These are phyloP conservation scores for Agrocybe chaxingu DNA, from an alignment of 768 basidiomycete genomes.

Conservation along the genomic window DNA sequence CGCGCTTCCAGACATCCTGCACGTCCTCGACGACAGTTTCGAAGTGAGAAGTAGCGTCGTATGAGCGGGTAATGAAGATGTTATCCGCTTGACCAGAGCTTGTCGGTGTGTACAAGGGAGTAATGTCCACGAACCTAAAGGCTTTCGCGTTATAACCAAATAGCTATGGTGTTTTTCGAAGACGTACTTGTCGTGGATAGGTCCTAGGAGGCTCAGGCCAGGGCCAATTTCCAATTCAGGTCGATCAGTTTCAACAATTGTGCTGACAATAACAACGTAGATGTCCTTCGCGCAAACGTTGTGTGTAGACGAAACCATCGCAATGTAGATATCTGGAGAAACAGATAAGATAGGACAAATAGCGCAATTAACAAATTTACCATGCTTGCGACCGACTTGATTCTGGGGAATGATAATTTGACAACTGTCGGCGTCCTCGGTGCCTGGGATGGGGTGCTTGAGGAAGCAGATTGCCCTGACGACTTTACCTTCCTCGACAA, in stretches of 20 bases:
- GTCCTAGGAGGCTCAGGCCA: constrained; percentile 86
- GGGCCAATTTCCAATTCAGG: constrained; percentile 93
- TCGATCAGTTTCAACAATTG: constrained; percentile 91
- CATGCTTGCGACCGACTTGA: constrained; percentile 90
- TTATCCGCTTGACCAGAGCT: constrained; percentile 78
- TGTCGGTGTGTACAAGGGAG: constrained; percentile 87
- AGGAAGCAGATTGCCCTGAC: constrained; percentile 96
- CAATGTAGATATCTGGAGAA: constrained; percentile 91
- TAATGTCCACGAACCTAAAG: constrained; percentile 83
- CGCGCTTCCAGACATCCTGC: constrained; percentile 91
- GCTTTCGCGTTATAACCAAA: constrained; percentile 4
- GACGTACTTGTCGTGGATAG: constrained; percentile 89
- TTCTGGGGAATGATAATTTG: constrained; percentile 99
- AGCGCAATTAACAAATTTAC: constrained; percentile 39
- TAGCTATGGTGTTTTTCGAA: not conserved
- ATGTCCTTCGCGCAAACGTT: constrained; percentile 96
- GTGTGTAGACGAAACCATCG: constrained; percentile 95
- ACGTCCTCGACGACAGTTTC: constrained; percentile 99
- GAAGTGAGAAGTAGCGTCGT: constrained; percentile 98
- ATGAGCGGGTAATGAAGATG: constrained; percentile 96
- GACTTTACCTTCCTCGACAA: constrained; percentile 91
- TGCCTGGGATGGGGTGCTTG: constrained; percentile 97
- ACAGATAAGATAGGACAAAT: constrained; percentile 1
- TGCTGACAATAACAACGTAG: constrained; percentile 97
- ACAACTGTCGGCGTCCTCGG: constrained; percentile 90